phyloP scores from a whole-genome alignment of 2,329 filamentous ascomycete species.

The Ilyonectria robusta region DNA sequence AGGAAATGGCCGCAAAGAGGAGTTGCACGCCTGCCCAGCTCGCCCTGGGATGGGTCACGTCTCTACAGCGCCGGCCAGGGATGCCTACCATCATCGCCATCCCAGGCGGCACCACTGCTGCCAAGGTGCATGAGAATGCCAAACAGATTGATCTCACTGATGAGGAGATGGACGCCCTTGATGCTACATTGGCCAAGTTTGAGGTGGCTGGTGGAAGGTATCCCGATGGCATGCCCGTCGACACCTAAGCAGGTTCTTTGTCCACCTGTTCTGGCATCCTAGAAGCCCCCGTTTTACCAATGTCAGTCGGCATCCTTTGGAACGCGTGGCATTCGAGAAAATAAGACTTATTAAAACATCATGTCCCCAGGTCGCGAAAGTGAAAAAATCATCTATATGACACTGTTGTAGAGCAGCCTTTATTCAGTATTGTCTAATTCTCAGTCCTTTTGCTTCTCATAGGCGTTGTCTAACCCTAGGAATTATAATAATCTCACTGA shows the following conservation, averaged over 20 bases:
- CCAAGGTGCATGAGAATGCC: slow-evolving; percentile 70
- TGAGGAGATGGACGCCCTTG: slow-evolving; percentile 59
- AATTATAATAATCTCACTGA: too few species aligned
- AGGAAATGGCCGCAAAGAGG: slow-evolving; percentile 69
- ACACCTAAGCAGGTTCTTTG: slow-evolving; percentile 1
- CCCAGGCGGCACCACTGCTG: slow-evolving; percentile 63
- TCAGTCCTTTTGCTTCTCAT: too few species aligned
- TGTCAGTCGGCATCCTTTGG: too few species aligned
- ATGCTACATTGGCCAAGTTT: not conserved
- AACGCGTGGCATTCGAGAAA: too few species aligned
- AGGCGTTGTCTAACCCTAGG: too few species aligned
- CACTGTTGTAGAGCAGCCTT: too few species aligned
- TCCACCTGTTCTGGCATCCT: not conserved
- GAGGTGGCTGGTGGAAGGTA: not conserved
- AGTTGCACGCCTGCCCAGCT: slow-evolving; percentile 72
- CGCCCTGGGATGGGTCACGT: slow-evolving; percentile 72
- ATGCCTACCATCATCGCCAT: slow-evolving; percentile 65
- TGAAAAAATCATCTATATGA: too few species aligned
- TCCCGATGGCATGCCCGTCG: not conserved
- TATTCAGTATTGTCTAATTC: too few species aligned
- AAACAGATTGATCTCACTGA: slow-evolving; percentile 60
- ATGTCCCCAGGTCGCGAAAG: too few species aligned
- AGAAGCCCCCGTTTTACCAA: too few species aligned
- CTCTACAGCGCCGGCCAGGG: slow-evolving; percentile 29
- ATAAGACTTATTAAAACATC: too few species aligned